Evolutionary conservation across 2,329 filamentous ascomycete genomes (phyloP).

Genomic region (Colletotrichum australisinense): DNA sequence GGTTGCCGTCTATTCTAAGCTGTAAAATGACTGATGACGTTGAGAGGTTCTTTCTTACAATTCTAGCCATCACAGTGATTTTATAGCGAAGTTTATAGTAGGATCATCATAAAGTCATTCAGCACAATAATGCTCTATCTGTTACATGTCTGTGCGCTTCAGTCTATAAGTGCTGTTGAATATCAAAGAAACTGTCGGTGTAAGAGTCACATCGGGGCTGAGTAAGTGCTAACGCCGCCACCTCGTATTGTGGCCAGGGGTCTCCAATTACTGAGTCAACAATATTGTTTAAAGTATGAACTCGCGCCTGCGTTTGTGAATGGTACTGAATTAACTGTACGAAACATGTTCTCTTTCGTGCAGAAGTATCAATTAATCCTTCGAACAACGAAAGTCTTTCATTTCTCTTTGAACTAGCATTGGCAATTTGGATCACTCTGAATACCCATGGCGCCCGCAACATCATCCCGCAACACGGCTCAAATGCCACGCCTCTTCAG

Average conservation of each 20-base stretch:
- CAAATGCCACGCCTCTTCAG: conserved; percentile 3
- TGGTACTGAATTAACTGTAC: not conserved
- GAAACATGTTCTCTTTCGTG: not conserved
- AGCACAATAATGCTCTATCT: not conserved
- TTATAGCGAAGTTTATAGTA: not conserved
- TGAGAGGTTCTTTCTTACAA: too few relatives aligned
- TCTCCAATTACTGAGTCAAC: not conserved
- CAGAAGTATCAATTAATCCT: too few relatives aligned
- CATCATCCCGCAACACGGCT: conserved; percentile 31
- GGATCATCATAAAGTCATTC: not conserved
- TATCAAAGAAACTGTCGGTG: not conserved
- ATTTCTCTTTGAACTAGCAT: too few relatives aligned
- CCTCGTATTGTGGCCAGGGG: not conserved
- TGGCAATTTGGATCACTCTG: not conserved
- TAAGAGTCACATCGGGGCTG: not conserved
- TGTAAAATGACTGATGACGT: too few relatives aligned
- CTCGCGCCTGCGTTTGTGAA: not conserved
- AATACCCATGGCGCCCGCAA: conserved; percentile 38
- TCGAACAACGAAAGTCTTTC: too few relatives aligned
- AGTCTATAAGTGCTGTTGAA: not conserved
- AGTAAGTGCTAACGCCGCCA: not conserved
- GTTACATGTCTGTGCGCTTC: not conserved
- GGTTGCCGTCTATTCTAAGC: too few relatives aligned
- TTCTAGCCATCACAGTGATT: not conserved
- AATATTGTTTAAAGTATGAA: not conserved